Base-by-base conservation (phyloP, 345 rosid genomes). In the Linum usitatissimum region DNA sequence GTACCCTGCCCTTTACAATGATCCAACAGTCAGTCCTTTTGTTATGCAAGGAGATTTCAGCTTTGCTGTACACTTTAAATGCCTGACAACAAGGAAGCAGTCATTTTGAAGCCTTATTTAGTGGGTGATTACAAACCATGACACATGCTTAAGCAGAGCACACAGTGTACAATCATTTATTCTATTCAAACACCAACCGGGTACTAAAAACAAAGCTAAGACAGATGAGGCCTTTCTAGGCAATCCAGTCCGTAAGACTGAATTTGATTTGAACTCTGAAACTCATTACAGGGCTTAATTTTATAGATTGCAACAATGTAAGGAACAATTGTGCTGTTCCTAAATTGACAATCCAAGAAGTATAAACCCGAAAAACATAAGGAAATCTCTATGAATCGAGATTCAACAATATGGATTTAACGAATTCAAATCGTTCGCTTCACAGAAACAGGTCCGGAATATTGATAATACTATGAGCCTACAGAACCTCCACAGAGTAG, bases 1-100 rank as follows among this genome's bases (percentile, higher is more conserved):
- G 38, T 73, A 87, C 95, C 90, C 73, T 90, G 65, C 80, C 81
- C 73, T 87, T 87, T 67, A 93, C 73, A 67, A 93, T 86, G 60
- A 87, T 76, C 99, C 99, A 93, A 66, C 97, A 93, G 70, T 93
- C 91, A 18, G 79, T 70, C 77, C 91, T 86, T 76, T 78, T 90
- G 71, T 87, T 76, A 71, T 93, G 97, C 60, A 62, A 30, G 36
- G 90, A 57, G 5, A 90, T 69, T 68, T 93, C 94, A 30, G 71
- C 62, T 66, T 84, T 86, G 60, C 55, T 60, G 63, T 64, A 68
- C 10, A 23, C 14, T 49, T 34, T 64, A 12, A 34, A 21, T 60
- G 21, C 76, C 76, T 73, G 38, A 39, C 7, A 55, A 54, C 6
- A 45, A 42, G 20, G 60, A 64, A 63, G 15, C 23, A 9, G 2